phyloP scores from a whole-genome alignment of 1,139 yeast genomes.

The Taphrina deformans region DNA sequence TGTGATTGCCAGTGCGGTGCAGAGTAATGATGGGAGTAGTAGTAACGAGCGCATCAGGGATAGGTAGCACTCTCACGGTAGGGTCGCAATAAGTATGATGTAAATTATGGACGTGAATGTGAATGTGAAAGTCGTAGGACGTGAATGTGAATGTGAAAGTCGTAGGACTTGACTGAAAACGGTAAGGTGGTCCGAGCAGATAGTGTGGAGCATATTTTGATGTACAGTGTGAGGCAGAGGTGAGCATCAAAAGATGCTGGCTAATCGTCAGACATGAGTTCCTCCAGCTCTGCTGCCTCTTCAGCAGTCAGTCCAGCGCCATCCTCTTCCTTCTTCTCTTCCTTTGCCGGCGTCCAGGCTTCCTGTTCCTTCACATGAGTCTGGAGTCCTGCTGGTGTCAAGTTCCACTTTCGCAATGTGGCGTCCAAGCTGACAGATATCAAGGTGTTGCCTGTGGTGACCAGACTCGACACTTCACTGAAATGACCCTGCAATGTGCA shows the following conservation, averaged over 20 bases:
- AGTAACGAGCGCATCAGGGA: neutral
- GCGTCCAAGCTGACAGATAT: slow-evolving; percentile 22
- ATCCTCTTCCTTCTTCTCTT: slow-evolving; percentile 52
- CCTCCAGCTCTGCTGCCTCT: slow-evolving; percentile 96
- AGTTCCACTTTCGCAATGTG: slow-evolving; percentile 27
- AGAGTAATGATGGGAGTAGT: neutral
- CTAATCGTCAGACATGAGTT: slow-evolving; percentile 93
- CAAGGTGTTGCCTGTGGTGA: slow-evolving; percentile 4
- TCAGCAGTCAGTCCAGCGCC: slow-evolving; percentile 88
- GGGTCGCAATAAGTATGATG: too few species aligned
- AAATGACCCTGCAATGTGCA: slow-evolving; percentile 27
- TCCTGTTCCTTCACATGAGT: slow-evolving; percentile 22
- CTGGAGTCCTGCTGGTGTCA: slow-evolving; percentile 8
- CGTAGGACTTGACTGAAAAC: too few species aligned
- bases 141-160: too few species aligned
- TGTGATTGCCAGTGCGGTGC: neutral
- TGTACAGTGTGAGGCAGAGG: too few species aligned
- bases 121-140: too few species aligned
- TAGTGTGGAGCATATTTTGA: too few species aligned
- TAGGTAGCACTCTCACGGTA: too few species aligned
- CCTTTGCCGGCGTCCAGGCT: slow-evolving; percentile 8
- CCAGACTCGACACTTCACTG: slow-evolving; percentile 24
- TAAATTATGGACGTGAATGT: too few species aligned
- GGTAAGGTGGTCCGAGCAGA: too few species aligned
- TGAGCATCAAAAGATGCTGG: too few species aligned